phyloP scores from a whole-genome alignment of 2,329 filamentous ascomycete genomes.

The Bipolaris cookei region DNA sequence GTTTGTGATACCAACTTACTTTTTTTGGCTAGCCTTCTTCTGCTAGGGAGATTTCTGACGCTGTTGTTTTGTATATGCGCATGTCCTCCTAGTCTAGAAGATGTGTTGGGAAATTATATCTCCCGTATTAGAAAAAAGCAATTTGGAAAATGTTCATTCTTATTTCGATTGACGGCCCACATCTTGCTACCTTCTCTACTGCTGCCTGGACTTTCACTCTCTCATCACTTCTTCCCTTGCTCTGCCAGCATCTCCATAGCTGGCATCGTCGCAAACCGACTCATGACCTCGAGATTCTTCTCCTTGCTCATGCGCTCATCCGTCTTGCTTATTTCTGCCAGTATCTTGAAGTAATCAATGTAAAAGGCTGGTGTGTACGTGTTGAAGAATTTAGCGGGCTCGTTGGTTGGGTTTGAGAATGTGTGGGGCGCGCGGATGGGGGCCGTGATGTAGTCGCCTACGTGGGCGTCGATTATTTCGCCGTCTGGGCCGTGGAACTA shows the following conservation, averaged over 20 bases:
- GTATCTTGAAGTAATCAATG: conserved; percentile 63
- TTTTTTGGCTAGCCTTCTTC: not conserved
- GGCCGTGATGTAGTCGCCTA: conserved; percentile 63
- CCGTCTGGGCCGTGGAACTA: conserved; percentile 58
- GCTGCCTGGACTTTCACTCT: not conserved
- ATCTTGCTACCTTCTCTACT: no score
- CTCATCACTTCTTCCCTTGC: conserved; percentile 15
- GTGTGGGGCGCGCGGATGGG: conserved; percentile 62
- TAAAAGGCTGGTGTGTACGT: conserved; percentile 64
- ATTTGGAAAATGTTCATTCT: not conserved
- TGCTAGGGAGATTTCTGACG: no score
- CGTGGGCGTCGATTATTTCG: conserved; percentile 55
- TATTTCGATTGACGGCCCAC: no score
- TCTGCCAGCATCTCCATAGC: conserved; percentile 49
- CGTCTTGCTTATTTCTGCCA: conserved; percentile 54
- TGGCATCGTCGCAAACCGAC: conserved; percentile 58
- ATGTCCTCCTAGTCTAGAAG: not conserved
- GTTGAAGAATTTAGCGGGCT: conserved; percentile 63
- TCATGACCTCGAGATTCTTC: conserved; percentile 58
- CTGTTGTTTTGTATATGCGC: no score
- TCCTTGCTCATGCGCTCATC: conserved; percentile 57
- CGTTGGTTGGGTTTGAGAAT: conserved; percentile 62
- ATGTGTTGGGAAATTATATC: not conserved
- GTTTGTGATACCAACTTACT: conserved; percentile 9
- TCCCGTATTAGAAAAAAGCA: not conserved